A percentile compares a stretch with the other conserved stretches of the same genome.
Conservation (phyloP, 768 basidiomycete genomes). For the Stropharia rugosoannulata region DNA sequence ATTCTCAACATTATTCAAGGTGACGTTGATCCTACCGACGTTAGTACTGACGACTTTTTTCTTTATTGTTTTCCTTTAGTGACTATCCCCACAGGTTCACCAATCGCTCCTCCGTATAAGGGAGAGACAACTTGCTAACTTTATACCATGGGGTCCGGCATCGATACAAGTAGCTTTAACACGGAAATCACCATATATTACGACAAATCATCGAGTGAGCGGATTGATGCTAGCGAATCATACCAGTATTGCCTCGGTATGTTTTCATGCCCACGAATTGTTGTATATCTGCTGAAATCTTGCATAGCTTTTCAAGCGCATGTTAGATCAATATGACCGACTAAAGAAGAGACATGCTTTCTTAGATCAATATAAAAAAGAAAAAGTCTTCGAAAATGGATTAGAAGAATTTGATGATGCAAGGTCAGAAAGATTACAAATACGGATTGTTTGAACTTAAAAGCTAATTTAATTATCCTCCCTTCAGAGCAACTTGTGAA, state of each 20-base stretch:
- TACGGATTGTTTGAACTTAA: neutral
- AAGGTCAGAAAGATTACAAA: constrained; percentile 49
- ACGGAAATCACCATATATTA: constrained; percentile 84
- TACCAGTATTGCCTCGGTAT: constrained; percentile 93
- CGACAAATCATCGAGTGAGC: constrained; percentile 90
- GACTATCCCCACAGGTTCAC: constrained; percentile 64
- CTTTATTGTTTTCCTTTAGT: neutral
- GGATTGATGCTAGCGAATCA: constrained; percentile 99
- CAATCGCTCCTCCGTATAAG: constrained; percentile 96
- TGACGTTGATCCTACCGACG: constrained; percentile 97
- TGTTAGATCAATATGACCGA: constrained; percentile 93
- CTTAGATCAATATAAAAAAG: constrained; percentile 96
- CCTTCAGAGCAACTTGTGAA: constrained; percentile 73
- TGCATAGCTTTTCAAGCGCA: constrained; percentile 86
- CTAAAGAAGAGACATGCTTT: constrained; percentile 89
- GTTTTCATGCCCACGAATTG: constrained; percentile 24
- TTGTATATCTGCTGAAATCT: constrained; percentile 6
- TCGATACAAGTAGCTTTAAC: constrained; percentile 97
- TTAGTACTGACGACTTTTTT: constrained; percentile 33
- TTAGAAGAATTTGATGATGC: constrained; percentile 97
- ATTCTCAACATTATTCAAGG: constrained; percentile 98
- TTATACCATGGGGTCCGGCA: constrained; percentile 99
- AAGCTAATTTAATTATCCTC: neutral
- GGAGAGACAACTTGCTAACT: constrained; percentile 94
- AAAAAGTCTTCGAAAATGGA: constrained; percentile 91